Conservation (phyloP, 176 grass and related monocot species). For the Otatea glauca region DNA sequence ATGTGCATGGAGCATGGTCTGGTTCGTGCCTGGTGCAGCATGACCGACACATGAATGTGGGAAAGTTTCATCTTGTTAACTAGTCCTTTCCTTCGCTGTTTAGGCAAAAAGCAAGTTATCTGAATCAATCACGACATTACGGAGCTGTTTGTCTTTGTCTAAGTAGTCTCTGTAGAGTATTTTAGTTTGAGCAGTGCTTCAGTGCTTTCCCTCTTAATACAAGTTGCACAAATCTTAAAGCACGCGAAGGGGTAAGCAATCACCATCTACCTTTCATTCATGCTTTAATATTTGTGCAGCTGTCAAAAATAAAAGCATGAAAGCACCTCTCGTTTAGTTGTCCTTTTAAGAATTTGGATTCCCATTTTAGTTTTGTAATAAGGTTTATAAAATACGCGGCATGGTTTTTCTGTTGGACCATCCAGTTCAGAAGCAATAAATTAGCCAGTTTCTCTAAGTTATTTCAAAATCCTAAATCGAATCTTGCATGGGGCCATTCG, state of each 20-base stretch:
- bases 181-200: too few species aligned
- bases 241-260: too few species aligned
- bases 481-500: neutral
- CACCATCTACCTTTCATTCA: too few species aligned
- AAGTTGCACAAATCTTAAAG: too few species aligned
- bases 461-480: neutral
- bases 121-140: neutral
- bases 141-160: neutral
- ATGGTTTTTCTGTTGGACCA: constrained; percentile 1
- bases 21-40: neutral
- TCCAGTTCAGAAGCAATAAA: constrained; percentile 8
- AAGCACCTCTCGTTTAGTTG: too few species aligned
- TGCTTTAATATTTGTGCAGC: too few species aligned
- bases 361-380: neutral
- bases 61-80: neutral
- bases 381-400: neutral
- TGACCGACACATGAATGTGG: neutral
- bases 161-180: neutral
- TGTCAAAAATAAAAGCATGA: too few species aligned
- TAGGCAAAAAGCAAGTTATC: neutral
- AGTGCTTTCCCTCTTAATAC: too few species aligned
- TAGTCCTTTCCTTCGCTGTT: neutral
- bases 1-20: neutral
- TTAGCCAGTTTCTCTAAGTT: neutral
- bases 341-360: neutral